Conservation (phyloP, 352 stramenopile genomes). For the Phytopythium boreale region DNA sequence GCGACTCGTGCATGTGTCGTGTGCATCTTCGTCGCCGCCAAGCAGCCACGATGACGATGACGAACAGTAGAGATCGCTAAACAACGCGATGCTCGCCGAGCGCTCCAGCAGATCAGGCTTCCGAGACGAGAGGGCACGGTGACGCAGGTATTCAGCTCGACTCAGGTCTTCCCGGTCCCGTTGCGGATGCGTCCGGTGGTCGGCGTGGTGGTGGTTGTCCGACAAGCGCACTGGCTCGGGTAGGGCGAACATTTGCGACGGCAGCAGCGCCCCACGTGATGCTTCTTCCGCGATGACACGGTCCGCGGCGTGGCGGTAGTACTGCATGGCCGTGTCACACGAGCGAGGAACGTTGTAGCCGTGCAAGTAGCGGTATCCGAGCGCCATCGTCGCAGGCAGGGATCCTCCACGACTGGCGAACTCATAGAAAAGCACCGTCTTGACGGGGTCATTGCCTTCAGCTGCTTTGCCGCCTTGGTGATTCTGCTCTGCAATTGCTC, state of each 20-base stretch:
- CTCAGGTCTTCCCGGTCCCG: conserved; percentile 31
- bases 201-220: conserved; percentile 28
- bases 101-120: conserved; percentile 38
- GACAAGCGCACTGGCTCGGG: conserved; percentile 28
- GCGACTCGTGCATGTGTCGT: conserved; percentile 8
- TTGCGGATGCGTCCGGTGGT: conserved; percentile 10
- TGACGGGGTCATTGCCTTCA: conserved; percentile 13
- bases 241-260: conserved; percentile 37
- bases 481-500: conserved; percentile 12
- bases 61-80: conserved; percentile 43
- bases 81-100: conserved; percentile 54
- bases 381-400: conserved; percentile 46
- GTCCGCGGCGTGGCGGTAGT: conserved; percentile 78
- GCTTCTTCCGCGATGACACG: conserved; percentile 32
- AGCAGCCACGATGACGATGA: not conserved
- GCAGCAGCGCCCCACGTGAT: conserved; percentile 14
- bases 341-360: conserved; percentile 45
- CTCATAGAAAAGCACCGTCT: conserved; percentile 44
- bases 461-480: not conserved
- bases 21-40: not conserved
- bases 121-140: conserved; percentile 24
- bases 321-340: conserved; percentile 50
- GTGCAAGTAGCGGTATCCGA: conserved; percentile 63
- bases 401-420: conserved; percentile 51
- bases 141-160: conserved; percentile 46